A percentile compares a stretch with the other conserved stretches of the same genome.
Evolutionary conservation across 2,329 filamentous ascomycete genomes (phyloP).

Genomic region (Pseudonectria foliicola): DNA sequence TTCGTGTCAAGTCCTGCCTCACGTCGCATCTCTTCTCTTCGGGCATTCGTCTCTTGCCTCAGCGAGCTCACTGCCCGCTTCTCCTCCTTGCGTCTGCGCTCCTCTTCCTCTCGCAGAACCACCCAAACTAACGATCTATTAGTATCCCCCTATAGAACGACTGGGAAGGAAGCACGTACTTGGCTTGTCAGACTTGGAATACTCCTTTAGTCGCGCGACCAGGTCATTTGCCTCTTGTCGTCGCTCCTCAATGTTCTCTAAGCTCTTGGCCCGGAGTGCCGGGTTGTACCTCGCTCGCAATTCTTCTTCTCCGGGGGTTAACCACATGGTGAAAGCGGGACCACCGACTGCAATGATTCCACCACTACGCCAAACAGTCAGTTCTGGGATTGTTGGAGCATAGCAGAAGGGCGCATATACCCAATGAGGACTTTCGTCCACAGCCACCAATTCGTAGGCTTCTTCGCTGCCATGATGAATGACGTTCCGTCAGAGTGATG

Average conservation of each 20-base stretch:
- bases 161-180: conserved; percentile 48
- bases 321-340: conserved; percentile 72
- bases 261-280: conserved; percentile 79
- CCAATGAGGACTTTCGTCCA: conserved; percentile 64
- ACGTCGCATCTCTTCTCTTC: conserved; percentile 42
- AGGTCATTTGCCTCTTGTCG: conserved; percentile 89
- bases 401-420: conserved; percentile 41
- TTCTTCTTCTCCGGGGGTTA: conserved; percentile 83
- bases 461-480: conserved; percentile 32
- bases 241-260: conserved; percentile 69
- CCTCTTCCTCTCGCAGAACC: conserved; percentile 43
- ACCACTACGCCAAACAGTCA: conserved; percentile 47
- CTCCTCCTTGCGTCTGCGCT: conserved; percentile 32
- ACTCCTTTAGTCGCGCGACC: conserved; percentile 74
- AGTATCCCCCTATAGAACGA: conserved; percentile 3
- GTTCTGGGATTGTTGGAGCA: conserved; percentile 6
- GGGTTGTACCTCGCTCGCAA: conserved; percentile 89
- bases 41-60: conserved; percentile 35
- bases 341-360: conserved; percentile 70
- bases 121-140: conserved; percentile 37
- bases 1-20: conserved; percentile 38
- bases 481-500: too few relatives aligned
- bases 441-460: conserved; percentile 46
- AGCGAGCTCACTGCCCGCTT: conserved; percentile 28
- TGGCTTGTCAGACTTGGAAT: conserved; percentile 84